Evolutionary conservation across 2,329 filamentous ascomycete genomes (phyloP).

Genomic region (Fusarium aywerte): DNA sequence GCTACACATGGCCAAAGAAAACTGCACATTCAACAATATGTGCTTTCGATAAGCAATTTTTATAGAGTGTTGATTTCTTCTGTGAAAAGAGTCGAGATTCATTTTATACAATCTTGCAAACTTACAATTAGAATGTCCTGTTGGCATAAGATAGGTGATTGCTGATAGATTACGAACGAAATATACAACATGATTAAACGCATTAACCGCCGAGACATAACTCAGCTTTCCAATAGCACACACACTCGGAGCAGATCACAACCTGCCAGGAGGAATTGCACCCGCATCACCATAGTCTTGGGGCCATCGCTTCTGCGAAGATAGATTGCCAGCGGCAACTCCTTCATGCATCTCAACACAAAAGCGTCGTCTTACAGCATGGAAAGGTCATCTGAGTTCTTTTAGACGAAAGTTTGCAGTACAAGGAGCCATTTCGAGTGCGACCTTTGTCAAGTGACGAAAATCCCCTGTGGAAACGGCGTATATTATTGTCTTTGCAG

Average conservation of each 20-base stretch:
- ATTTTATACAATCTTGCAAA: not conserved
- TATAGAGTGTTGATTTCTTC: not conserved
- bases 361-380: not conserved
- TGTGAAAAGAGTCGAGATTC: rapidly evolving
- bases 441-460: constrained; percentile 26
- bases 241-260: not conserved
- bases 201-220: constrained; percentile 1
- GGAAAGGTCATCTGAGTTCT: not conserved
- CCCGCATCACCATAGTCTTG: not conserved
- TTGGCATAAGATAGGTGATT: not conserved
- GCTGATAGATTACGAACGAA: not conserved
- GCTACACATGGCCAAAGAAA: not conserved
- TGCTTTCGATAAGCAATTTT: not conserved
- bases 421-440: constrained; percentile 6
- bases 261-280: not conserved
- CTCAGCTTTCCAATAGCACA: constrained; percentile 2
- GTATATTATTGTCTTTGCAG: not conserved
- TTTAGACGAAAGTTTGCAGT: not conserved
- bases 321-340: not conserved
- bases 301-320: not conserved
- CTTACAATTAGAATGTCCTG: not conserved
- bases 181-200: not conserved
- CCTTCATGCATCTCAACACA: constrained; percentile 9
- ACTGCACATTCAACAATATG: not conserved
- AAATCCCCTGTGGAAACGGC: constrained; percentile 14